Base-by-base conservation (phyloP, 805 yeast species). In the Lipomyces anomalus region DNA sequence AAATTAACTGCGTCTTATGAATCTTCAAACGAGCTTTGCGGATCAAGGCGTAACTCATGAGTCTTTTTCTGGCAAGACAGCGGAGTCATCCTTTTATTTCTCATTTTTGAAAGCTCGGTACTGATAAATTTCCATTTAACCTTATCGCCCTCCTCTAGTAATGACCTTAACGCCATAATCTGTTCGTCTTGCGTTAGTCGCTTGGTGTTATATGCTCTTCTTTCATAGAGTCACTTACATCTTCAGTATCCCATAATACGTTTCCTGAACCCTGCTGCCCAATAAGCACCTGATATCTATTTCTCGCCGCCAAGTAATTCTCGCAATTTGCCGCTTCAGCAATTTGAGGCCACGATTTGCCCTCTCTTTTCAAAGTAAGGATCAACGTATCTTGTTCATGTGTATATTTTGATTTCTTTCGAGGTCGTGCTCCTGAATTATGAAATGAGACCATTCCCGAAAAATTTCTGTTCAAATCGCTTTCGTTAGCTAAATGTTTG, bases 251-350 rank as follows among this genome's bases (percentile, higher is more conserved):
- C 82, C 87, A 82, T 24, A 76, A 73, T 21, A 78, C 73, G 1
- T 79, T 72, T 9, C 83, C 84, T 28, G 84, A 82, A 3, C 90
- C 90, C 57, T 83, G 90, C 60, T 83, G 90, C 3, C 92, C 92
- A 53, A 84, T 82, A 39, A 83, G 70, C 3, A 83, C 90, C 62
- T 83, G 90, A 57, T 84, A 84, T 47, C 90, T 66, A 59, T 83
- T 83, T 46, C 90, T 66, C 0, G 89, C 90, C 0, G 90, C 86
- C 33, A 83, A 65, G 48, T 76, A 79, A 35, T 80, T 74, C 6
- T 80, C 84, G 23, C 82, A 82, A 3, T 74, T 72, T 1, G 85
- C 74, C 2, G 69, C 65, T 43, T 78, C 77, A 0, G 89, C 87
- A 38, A 83, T 83, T 50, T 82, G 86, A 4, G 75, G 78, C 90